Evolutionary conservation across 2,329 filamentous ascomycete genomes (phyloP), one percentile per base, ranked within the genome.

Genomic region (Coniella vitis): DNA sequence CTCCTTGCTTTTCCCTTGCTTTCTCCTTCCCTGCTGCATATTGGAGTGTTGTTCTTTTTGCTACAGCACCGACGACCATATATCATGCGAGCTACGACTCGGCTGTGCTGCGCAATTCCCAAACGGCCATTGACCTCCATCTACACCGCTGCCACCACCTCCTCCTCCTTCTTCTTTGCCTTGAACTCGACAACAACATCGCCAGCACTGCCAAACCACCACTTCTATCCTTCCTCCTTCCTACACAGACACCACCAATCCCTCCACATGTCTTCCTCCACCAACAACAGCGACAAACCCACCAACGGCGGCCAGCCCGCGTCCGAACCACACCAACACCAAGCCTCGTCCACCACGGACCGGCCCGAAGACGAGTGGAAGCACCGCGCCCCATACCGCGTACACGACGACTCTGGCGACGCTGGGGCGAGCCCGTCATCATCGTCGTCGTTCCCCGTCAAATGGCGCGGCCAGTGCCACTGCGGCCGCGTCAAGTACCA

Each of bases 401-500:
- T 61, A 35, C 58, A 57, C 41, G 53, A 60, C 16, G 22, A 49
- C 3, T 14, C 8, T n/a, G 16, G n/a, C 2, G 29, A 34, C 42
- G 45, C n/a, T n/a, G n/a, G n/a, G n/a, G n/a, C n/a, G n/a, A n/a
- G n/a, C n/a, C n/a, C n/a, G n/a, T n/a, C n/a, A n/a, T n/a, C n/a
- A n/a, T 65, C 52, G 66, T 68, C 2, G n/a, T 68, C 4, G 25
- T 57, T 61, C 31, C 35, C 51, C 1, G 57, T 42, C 19, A 60
- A 60, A 38, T 62, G 61, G 61, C 52, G 37, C 21, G 61, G 60
- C 3, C 58, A 61, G 1, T 95, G 89, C 65, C 84, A 91, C 60
- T 95, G 89, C 63, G 84, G 85, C 1, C 75, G 75, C 49, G 77
- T 94, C n/a, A 69, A 78, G 59, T 95, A 88, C 62, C 75, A 86